phyloP scores from a whole-genome alignment of 768 basidiomycete genomes.

The Leccinum longicurvipes region DNA sequence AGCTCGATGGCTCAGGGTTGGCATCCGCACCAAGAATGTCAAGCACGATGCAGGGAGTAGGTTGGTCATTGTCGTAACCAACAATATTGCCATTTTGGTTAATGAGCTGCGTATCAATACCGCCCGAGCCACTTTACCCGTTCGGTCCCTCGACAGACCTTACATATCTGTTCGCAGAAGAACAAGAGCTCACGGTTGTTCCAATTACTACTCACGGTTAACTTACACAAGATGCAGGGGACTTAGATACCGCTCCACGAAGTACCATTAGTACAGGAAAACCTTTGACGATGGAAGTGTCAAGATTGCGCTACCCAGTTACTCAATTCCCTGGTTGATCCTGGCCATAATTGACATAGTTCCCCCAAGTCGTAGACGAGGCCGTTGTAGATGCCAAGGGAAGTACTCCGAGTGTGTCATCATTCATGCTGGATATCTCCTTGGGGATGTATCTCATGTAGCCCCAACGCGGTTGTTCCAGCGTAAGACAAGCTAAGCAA shows the following conservation, averaged over 20 bases:
- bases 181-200: constrained; percentile 1
- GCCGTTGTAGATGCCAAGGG: too few species aligned
- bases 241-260: not conserved
- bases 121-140: too few species aligned
- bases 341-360: too few species aligned
- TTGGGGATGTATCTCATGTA: too few species aligned
- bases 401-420: too few species aligned
- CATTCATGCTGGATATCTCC: too few species aligned
- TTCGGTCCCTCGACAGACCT: too few species aligned
- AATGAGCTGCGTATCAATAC: too few species aligned
- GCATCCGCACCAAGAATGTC: not conserved
- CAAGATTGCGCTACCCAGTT: constrained; percentile 15
- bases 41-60: constrained; percentile 24
- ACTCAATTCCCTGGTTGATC: constrained; percentile 19
- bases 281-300: constrained; percentile 8
- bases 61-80: constrained; percentile 89
- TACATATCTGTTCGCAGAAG: constrained; percentile 1
- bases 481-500: too few species aligned
- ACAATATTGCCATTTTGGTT: constrained; percentile 37
- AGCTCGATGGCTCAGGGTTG: constrained; percentile 50
- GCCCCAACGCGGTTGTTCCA: too few species aligned
- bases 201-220: constrained; percentile 1
- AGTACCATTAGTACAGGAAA: constrained; percentile 6
- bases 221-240: constrained; percentile 6
- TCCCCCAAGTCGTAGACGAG: too few species aligned